Evolutionary conservation across 2,329 filamentous ascomycete species (phyloP), one percentile per base, ranked within the genome.

Genomic region (Amphichorda felina): DNA sequence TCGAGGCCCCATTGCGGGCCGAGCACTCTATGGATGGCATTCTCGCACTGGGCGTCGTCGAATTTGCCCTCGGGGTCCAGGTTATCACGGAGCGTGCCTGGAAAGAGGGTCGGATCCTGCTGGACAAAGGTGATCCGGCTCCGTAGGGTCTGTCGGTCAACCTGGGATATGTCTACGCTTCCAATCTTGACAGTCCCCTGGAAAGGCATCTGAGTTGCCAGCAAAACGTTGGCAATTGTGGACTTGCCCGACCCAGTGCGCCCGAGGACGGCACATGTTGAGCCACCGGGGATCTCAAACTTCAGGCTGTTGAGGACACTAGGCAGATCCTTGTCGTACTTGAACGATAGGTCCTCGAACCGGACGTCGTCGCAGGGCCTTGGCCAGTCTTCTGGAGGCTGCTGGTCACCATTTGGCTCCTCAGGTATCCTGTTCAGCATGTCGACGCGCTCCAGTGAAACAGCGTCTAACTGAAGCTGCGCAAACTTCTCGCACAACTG

Each of bases 241-340:
- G 81, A 88, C 58, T 95, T 95, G 13, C 87, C 87, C 0, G 83
- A 91, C 0, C 84, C 80, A 0, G 88, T 94, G 25, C 87, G 76
- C 2, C 87, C 87, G 1, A 89, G 79, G 5, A 94, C 73, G 0
- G 72, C 71, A 27, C 73, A 74, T 0, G 70, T 75, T 8, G 70
- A 63, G 2, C 72, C 70, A 3, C 70, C 70, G 0, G 82, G 82
- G 35, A 94, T 85, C 2, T 66, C 72, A 41, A 94, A 77, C 0
- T 72, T 75, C 19, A 93, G 65, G 30, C 79, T 64, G 7, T 66
- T 60, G 1, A 94, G 59, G 0, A 85, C 82, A 0, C 82, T 78
- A 0, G 87, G 82, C 0, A 93, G 71, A 39, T 82, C 72, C 1
- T 81, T 74, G 6, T 84, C 85, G 46, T 94, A 94, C 32, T 75